phyloP scores from a whole-genome alignment of 139 green algal genomes.

The Spirogloea muscicola region DNA sequence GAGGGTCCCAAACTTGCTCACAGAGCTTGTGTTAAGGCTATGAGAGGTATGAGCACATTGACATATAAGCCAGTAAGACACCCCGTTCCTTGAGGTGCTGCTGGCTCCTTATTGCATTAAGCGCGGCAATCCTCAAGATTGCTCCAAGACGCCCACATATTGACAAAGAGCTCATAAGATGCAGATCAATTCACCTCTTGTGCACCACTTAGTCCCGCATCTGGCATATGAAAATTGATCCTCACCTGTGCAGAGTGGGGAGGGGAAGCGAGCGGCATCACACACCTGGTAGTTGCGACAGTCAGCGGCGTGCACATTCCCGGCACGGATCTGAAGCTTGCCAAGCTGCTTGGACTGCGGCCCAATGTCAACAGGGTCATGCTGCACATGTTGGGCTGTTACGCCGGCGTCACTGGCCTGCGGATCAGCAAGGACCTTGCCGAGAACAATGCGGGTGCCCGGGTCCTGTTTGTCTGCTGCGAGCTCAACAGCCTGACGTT shows the following conservation, averaged over 20 bases:
- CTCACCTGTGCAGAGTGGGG: slow-evolving; percentile 18
- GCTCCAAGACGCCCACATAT: too few species aligned
- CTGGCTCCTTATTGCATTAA: too few species aligned
- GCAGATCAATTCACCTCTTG: too few species aligned
- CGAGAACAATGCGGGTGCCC: slow-evolving; percentile 2
- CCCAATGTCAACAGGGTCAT: background rate
- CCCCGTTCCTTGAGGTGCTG: too few species aligned
- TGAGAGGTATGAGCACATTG: too few species aligned
- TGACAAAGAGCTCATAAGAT: too few species aligned
- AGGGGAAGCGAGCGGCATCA: background rate
- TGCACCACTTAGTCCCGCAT: too few species aligned
- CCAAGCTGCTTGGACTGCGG: background rate
- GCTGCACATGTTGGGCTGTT: slow-evolving; percentile 15
- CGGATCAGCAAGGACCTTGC: slow-evolving; percentile 5
- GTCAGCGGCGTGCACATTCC: slow-evolving; percentile 18
- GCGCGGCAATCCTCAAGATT: too few species aligned
- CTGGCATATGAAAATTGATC: too few species aligned
- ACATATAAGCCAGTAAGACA: too few species aligned
- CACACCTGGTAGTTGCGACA: slow-evolving; percentile 2
- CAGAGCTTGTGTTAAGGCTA: too few species aligned
- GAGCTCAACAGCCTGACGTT: slow-evolving; percentile 14
- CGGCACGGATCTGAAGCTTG: slow-evolving; percentile 7
- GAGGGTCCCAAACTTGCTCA: too few species aligned
- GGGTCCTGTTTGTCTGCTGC: slow-evolving; percentile 1
- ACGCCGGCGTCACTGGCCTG: slow-evolving; percentile 7